A percentile compares a stretch with the other conserved stretches of the same genome.
phyloP scores from a whole-genome alignment of 177 flowering plant species.

The Tripterygium wilfordii region DNA sequence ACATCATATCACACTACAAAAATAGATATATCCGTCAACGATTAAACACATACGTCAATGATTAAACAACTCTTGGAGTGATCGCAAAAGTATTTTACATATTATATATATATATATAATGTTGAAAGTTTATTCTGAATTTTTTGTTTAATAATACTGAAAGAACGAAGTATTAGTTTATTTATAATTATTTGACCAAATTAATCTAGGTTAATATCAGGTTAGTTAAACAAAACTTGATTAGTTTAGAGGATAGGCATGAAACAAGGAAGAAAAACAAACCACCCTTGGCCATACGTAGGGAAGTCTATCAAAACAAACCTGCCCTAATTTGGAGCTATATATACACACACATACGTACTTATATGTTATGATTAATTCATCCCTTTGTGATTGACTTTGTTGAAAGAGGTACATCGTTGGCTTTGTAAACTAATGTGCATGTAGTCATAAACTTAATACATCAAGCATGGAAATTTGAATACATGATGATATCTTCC shows the following conservation, averaged over 20 bases:
- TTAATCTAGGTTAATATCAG: conserved; percentile 2
- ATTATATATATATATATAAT: background rate
- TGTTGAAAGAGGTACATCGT: too few relatives aligned
- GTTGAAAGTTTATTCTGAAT: conserved; percentile 3
- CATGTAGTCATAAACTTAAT: too few relatives aligned
- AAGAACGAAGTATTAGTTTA: background rate
- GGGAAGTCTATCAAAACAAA: too few relatives aligned
- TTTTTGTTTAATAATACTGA: background rate
- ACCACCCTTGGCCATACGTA: too few relatives aligned
- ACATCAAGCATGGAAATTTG: too few relatives aligned
- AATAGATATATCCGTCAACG: conserved; percentile 5
- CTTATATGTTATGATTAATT: too few relatives aligned
- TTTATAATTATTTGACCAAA: conserved; percentile 17
- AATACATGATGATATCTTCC: too few relatives aligned
- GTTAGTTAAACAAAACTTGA: conserved; percentile 17
- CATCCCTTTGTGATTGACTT: too few relatives aligned
- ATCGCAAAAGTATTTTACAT: background rate
- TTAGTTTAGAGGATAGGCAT: conserved; percentile 1
- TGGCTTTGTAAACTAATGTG: too few relatives aligned
- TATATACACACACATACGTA: too few relatives aligned
- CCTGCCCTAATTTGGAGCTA: too few relatives aligned
- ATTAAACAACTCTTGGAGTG: background rate
- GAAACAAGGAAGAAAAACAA: conserved; percentile 1
- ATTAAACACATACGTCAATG: conserved; percentile 4
- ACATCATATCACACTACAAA: conserved; percentile 14